Evolutionary conservation across 2,329 filamentous ascomycete genomes (phyloP).

Genomic region (Juglanconis juglandina): DNA sequence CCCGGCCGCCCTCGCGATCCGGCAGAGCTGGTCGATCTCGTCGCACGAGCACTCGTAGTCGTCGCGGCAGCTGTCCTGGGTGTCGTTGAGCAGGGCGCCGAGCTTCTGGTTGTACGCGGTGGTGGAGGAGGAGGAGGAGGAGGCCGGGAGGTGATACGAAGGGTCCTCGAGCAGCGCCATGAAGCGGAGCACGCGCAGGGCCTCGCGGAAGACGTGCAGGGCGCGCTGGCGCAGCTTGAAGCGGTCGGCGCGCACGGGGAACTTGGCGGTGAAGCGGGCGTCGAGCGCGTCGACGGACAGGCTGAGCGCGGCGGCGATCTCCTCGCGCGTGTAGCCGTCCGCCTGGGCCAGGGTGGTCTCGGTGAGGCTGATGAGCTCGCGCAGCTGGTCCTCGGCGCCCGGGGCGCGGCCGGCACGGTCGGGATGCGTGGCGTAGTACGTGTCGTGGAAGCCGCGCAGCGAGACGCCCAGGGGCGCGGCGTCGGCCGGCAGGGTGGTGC

Average conservation of each 20-base stretch:
- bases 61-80: constrained; percentile 81
- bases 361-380: constrained; percentile 66
- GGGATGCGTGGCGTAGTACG: constrained; percentile 62
- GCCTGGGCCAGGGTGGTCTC: constrained; percentile 70
- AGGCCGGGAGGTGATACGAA: constrained; percentile 32
- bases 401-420: constrained; percentile 34
- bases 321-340: constrained; percentile 82
- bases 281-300: constrained; percentile 70
- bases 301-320: constrained; percentile 71
- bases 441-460: constrained; percentile 81
- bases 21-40: constrained; percentile 86
- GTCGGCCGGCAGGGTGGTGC: constrained; percentile 67
- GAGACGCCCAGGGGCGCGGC: constrained; percentile 78
- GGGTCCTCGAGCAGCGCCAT: constrained; percentile 67
- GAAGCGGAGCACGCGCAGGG: constrained; percentile 80
- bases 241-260: constrained; percentile 80
- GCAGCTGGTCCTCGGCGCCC: constrained; percentile 60
- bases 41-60: constrained; percentile 89
- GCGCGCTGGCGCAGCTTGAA: constrained; percentile 89
- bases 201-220: constrained; percentile 87
- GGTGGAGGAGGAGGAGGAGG: constrained; percentile 48
- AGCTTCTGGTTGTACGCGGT: constrained; percentile 62
- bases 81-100: constrained; percentile 82
- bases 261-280: constrained; percentile 76
- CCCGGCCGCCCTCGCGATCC: constrained; percentile 72